A percentile compares a stretch with the other conserved stretches of the same genome.
These are phyloP conservation scores for Apiospora marii DNA, from an alignment of 2,329 filamentous ascomycete species.

Conservation along the genomic window DNA sequence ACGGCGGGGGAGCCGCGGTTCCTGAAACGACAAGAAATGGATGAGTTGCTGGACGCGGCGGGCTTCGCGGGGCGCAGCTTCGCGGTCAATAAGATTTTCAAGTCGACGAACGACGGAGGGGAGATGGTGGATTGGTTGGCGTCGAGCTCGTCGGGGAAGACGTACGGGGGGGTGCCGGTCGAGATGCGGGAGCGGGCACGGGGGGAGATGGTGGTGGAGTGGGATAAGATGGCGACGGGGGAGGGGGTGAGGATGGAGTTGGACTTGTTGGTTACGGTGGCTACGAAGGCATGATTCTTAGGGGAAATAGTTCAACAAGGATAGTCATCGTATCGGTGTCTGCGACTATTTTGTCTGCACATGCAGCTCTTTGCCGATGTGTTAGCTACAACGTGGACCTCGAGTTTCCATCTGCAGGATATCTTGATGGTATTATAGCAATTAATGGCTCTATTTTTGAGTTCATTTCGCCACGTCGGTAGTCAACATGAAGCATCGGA, in stretches of 20 bases:
- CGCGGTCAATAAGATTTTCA: slow-evolving; percentile 37
- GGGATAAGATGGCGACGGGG: slow-evolving; percentile 38
- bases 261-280: slow-evolving; percentile 38
- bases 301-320: not conserved
- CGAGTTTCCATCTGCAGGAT: too few species aligned
- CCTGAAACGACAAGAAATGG: slow-evolving; percentile 35
- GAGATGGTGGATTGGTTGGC: slow-evolving; percentile 43
- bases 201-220: slow-evolving; percentile 41
- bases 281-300: slow-evolving; percentile 25
- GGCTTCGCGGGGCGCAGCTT: slow-evolving; percentile 32
- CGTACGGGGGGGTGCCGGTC: slow-evolving; percentile 41
- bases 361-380: too few species aligned
- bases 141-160: slow-evolving; percentile 43
- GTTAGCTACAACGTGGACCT: too few species aligned
- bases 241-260: slow-evolving; percentile 42
- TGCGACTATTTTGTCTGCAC: not conserved
- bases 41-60: slow-evolving; percentile 34
- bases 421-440: too few species aligned
- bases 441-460: too few species aligned
- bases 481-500: not conserved
- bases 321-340: not conserved
- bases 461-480: too few species aligned
- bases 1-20: slow-evolving; percentile 35
- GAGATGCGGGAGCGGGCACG: slow-evolving; percentile 38
- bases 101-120: slow-evolving; percentile 32